A percentile compares a stretch with the other conserved stretches of the same genome.
phyloP scores from a whole-genome alignment of 441 rosid genomes.

The Erysimum cheiri region DNA sequence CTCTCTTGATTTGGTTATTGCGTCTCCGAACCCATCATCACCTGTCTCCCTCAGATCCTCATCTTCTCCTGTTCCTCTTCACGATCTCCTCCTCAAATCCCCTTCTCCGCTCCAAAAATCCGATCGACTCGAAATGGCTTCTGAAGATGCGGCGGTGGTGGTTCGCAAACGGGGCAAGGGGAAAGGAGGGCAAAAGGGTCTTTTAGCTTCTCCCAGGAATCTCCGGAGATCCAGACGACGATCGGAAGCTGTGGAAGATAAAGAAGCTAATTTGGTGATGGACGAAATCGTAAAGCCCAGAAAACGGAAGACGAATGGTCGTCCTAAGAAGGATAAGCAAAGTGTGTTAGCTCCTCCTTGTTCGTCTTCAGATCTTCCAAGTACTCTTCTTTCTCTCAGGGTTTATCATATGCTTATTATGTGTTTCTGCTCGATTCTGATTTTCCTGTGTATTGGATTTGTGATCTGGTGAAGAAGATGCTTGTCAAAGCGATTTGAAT shows the following conservation, averaged over 20 bases:
- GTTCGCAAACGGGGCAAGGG: slow-evolving; percentile 56
- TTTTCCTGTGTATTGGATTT: slow-evolving; percentile 2
- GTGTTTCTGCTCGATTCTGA: slow-evolving; percentile 8
- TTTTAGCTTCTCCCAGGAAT: slow-evolving; percentile 63
- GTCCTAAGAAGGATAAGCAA: slow-evolving; percentile 78
- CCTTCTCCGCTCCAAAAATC: slow-evolving; percentile 48
- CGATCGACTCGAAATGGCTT: slow-evolving; percentile 60
- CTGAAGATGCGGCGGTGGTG: slow-evolving; percentile 42
- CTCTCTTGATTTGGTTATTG: slow-evolving; percentile 56
- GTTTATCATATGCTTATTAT: background rate
- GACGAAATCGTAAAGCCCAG: slow-evolving; percentile 64
- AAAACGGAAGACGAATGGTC: slow-evolving; percentile 57
- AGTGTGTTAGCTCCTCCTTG: slow-evolving; percentile 37
- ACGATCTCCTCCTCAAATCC: too few relatives aligned
- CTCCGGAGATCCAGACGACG: slow-evolving; percentile 63
- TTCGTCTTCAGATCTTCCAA: slow-evolving; percentile 29
- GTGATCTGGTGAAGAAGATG: slow-evolving; percentile 50
- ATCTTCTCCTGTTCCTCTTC: slow-evolving; percentile 52
- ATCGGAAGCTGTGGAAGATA: slow-evolving; percentile 57
- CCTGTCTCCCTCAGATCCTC: slow-evolving; percentile 46
- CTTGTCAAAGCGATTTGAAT: slow-evolving; percentile 57
- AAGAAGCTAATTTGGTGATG: slow-evolving; percentile 48
- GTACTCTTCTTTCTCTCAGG: slow-evolving; percentile 15
- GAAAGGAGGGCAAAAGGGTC: slow-evolving; percentile 59
- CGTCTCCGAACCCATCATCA: slow-evolving; percentile 48